Evolutionary conservation across 129 eudicot genomes (phyloP).

Genomic region (Centrapalus pauciflorus): DNA sequence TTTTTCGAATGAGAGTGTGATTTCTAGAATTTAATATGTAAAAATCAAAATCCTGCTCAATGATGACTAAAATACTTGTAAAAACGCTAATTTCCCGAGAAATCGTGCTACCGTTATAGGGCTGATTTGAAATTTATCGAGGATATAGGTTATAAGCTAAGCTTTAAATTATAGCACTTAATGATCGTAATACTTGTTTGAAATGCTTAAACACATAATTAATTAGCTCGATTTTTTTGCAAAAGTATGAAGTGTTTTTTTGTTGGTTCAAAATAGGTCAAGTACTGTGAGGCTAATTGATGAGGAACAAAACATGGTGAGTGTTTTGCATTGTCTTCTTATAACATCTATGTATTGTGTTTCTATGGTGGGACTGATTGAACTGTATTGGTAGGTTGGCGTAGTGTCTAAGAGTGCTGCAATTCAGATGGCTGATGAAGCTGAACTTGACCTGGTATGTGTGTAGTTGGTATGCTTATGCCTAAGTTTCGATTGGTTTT

Average conservation of each 20-base stretch:
- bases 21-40: neutral
- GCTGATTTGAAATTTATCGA: neutral
- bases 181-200: neutral
- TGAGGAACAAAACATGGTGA: constrained; percentile 76
- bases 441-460: constrained; percentile 83
- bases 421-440: constrained; percentile 77
- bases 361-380: neutral
- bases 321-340: constrained; percentile 18
- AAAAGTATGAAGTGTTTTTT: neutral
- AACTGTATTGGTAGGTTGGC: constrained; percentile 55
- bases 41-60: neutral
- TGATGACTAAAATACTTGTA: neutral
- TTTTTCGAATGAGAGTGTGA: neutral
- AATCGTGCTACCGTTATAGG: neutral
- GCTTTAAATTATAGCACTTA: neutral
- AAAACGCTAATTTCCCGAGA: neutral
- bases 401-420: constrained; percentile 74
- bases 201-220: neutral
- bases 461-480: neutral
- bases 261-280: constrained; percentile 48
- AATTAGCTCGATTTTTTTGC: neutral
- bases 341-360: neutral
- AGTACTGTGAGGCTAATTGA: constrained; percentile 82
- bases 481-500: neutral
- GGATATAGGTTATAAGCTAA: neutral